phyloP scores from a whole-genome alignment of 2,329 filamentous ascomycete genomes.

The Cadophora malorum region DNA sequence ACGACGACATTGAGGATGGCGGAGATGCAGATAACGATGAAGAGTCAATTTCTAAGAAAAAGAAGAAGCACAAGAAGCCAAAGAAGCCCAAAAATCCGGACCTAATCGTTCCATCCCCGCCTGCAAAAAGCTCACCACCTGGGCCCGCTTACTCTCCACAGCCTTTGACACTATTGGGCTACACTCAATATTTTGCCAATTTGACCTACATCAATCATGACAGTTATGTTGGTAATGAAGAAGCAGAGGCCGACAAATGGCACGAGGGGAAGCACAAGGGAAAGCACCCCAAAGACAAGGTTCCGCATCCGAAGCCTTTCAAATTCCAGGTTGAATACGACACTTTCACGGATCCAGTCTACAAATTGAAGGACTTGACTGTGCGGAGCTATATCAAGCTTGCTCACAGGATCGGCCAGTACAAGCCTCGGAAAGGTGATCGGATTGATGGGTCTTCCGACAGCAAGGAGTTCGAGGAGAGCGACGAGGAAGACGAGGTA shows the following conservation, averaged over 20 bases:
- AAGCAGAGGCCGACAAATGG: slow-evolving; percentile 56
- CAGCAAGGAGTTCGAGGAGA: slow-evolving; percentile 31
- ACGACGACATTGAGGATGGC: slow-evolving; percentile 8
- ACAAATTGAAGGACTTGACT: slow-evolving; percentile 81
- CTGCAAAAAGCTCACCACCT: slow-evolving; percentile 73
- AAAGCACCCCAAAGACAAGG: slow-evolving; percentile 59
- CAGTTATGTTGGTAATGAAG: slow-evolving; percentile 52
- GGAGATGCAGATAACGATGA: slow-evolving; percentile 28
- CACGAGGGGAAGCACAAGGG: slow-evolving; percentile 67
- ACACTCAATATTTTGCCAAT: slow-evolving; percentile 93
- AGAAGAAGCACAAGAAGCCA: slow-evolving; percentile 52
- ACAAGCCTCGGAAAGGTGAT: slow-evolving; percentile 47
- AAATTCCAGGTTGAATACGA: slow-evolving; percentile 84
- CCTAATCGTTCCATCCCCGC: slow-evolving; percentile 71
- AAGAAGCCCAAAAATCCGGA: slow-evolving; percentile 64
- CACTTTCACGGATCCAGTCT: slow-evolving; percentile 78
- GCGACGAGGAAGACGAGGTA: slow-evolving; percentile 36
- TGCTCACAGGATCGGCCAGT: slow-evolving; percentile 76
- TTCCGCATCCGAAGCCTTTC: slow-evolving; percentile 69
- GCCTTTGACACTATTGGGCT: slow-evolving; percentile 77
- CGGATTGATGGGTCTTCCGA: slow-evolving; percentile 35
- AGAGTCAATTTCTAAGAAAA: slow-evolving; percentile 47
- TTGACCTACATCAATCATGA: slow-evolving; percentile 86
- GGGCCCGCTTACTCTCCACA: slow-evolving; percentile 93
- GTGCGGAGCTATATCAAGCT: slow-evolving; percentile 81